Conservation (phyloP, 495 filamentous ascomycete genomes). For the Penicillium psychrofluorescens region DNA sequence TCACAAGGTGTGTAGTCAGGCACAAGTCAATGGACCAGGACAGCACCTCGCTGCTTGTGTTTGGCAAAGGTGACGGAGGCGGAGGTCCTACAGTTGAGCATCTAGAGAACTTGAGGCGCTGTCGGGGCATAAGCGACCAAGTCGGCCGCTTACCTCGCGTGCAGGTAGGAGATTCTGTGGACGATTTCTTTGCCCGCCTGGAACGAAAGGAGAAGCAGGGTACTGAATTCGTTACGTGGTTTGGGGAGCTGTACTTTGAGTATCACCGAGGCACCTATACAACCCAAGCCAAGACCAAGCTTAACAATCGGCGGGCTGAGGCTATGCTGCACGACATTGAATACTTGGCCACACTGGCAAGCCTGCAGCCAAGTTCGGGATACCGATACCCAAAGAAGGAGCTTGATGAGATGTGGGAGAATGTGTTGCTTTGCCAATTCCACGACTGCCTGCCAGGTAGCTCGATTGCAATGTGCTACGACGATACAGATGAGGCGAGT, state of each 20-base stretch:
- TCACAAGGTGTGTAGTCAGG: slow-evolving; percentile 83
- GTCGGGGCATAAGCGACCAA: slow-evolving; percentile 85
- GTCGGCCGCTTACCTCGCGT: slow-evolving; percentile 77
- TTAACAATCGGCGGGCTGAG: slow-evolving; percentile 82
- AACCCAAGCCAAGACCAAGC: slow-evolving; percentile 94
- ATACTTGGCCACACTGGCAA: slow-evolving; percentile 79
- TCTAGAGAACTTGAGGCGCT: slow-evolving; percentile 90
- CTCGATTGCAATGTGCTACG: slow-evolving; percentile 93
- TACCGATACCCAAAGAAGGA: slow-evolving; percentile 90
- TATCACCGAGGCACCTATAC: slow-evolving; percentile 95
- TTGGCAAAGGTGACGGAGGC: slow-evolving; percentile 93
- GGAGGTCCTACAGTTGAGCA: slow-evolving; percentile 92
- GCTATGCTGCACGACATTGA: slow-evolving; percentile 80
- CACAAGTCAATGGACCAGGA: slow-evolving; percentile 95
- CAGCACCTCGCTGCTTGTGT: slow-evolving; percentile 78
- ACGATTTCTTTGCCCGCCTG: slow-evolving; percentile 85
- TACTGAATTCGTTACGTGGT: slow-evolving; percentile 83
- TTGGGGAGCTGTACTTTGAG: slow-evolving; percentile 96
- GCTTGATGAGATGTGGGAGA: slow-evolving; percentile 95
- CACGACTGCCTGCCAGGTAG: slow-evolving; percentile 94
- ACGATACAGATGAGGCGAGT: slow-evolving; percentile 85
- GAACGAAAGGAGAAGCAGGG: slow-evolving; percentile 66
- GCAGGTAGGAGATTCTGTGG: slow-evolving; percentile 83
- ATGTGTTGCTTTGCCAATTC: slow-evolving; percentile 80
- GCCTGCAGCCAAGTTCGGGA: slow-evolving; percentile 44